Evolutionary conservation across 1,139 yeast genomes (phyloP).

Genomic region (Saccharomyces hybrid): DNA sequence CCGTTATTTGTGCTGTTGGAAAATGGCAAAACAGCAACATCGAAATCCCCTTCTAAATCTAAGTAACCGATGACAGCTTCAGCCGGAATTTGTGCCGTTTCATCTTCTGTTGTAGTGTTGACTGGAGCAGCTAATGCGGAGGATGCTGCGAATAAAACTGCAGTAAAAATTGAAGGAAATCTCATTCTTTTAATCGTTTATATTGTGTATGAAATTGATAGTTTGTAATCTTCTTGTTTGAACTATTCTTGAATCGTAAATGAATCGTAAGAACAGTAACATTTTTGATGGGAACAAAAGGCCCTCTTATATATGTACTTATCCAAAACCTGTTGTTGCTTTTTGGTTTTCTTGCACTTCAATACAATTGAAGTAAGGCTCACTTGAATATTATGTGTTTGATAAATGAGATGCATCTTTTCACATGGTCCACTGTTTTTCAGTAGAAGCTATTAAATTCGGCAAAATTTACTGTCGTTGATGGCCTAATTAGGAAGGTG

Average conservation of each 20-base stretch:
- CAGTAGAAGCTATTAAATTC: background rate
- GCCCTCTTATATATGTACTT: background rate
- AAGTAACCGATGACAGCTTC: constrained; percentile 16
- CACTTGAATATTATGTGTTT: background rate
- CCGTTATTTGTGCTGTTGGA: constrained; percentile 12
- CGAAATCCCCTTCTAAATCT: constrained; percentile 11
- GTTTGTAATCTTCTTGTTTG: background rate
- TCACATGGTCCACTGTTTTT: background rate
- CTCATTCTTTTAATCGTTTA: background rate
- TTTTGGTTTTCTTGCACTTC: background rate
- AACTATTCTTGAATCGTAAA: background rate
- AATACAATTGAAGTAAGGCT: background rate
- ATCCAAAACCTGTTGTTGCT: no score
- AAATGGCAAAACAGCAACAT: constrained; percentile 13
- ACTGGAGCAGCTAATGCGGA: background rate
- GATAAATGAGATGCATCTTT: background rate
- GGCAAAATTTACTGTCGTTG: background rate
- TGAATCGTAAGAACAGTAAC: background rate
- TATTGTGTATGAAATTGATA: background rate
- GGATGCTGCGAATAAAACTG: background rate
- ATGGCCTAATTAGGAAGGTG: background rate
- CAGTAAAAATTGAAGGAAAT: background rate
- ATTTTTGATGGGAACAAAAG: background rate
- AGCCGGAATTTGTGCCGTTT: constrained; percentile 9
- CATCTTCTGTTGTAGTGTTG: background rate